Evolutionary conservation across 192 early-diverging fungal genomes (phyloP), one percentile per base, ranked within the genome.

Genomic region (Backusella tuberculispora): DNA sequence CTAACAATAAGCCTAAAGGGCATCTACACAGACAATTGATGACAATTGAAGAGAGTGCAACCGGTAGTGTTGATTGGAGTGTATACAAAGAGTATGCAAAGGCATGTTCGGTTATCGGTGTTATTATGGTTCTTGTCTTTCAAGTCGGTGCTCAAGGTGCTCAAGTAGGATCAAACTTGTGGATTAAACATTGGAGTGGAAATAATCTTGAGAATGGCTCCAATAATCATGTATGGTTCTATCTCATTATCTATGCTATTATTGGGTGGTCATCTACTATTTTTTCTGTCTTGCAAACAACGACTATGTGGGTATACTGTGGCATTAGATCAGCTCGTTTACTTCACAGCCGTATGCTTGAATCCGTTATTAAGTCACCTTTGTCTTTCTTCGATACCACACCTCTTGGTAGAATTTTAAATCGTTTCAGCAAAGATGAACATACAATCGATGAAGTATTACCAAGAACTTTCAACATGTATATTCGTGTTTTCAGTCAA

Each of bases 401-500:
- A 1, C 95, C 95, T 24, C 78, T 94, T 0, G 94, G 96, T 10
- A 89, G 96, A 60, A 90, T 97, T 78, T 77, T 96, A 40, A 95
- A 98, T 76, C 90, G 96, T 13, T 96, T 98, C 77, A 92, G 92
- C 56, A 95, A 94, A 73, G 96, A 98, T 75, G 87, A 92, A 72
- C 88, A 91, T 75, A 91, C 89, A 21, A 82, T 95, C 9, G 95
- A 95, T 70, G 92, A 95, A 75, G 76, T 86, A 17, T 78, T 94
- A 13, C 90, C 91, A 14, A 74, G 86, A 41, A 81, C 82, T 17
- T 85, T 91, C 56, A 69, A 79, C 24, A 81, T 73, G 13, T 93
- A 84, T 50, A 83, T 89, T 64, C 75, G 77, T 37, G 76, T 74
- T 13, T 70, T 78, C 1, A 68, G 75, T 41, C 73, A 77, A 24